A percentile compares a stretch with the other conserved stretches of the same genome.
Conservation (phyloP, 176 grass and related monocot species). For the Oryza rufipogon region DNA sequence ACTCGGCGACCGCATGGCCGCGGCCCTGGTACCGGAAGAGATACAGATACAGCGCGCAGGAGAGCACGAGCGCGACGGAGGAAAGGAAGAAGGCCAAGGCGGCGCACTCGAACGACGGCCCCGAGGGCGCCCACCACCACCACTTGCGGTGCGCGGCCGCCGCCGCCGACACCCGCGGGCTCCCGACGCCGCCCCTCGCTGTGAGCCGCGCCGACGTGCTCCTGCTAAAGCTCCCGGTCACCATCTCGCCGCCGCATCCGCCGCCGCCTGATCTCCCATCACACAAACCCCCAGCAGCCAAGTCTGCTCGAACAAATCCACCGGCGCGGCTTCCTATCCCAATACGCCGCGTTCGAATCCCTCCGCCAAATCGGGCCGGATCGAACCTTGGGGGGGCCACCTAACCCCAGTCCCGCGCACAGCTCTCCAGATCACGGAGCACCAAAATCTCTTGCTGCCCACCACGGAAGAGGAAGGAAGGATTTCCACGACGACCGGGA, state of each 20-base stretch:
- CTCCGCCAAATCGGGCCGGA: not conserved
- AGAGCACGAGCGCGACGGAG: slow-evolving; percentile 53
- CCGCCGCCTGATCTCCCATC: slow-evolving; percentile 45
- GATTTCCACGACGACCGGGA: not conserved
- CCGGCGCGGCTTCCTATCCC: no score
- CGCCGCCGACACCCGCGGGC: slow-evolving; percentile 51
- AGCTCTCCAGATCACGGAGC: slow-evolving; percentile 4
- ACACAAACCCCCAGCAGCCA: slow-evolving; percentile 16
- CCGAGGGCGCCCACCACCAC: slow-evolving; percentile 54
- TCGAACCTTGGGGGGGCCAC: not conserved
- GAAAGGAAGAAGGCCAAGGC: slow-evolving; percentile 63
- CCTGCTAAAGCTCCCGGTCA: slow-evolving; percentile 62
- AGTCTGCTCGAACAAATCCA: slow-evolving; percentile 16
- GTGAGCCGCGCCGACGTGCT: slow-evolving; percentile 64
- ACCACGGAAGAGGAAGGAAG: no score
- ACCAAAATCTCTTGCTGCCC: not conserved
- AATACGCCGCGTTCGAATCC: not conserved
- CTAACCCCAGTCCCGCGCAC: not conserved
- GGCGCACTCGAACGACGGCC: slow-evolving; percentile 52
- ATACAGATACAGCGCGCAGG: slow-evolving; percentile 65
- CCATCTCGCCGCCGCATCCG: slow-evolving; percentile 46
- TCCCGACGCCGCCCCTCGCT: slow-evolving; percentile 56
- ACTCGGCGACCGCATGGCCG: slow-evolving; percentile 43
- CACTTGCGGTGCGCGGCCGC: slow-evolving; percentile 61
- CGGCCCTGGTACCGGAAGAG: slow-evolving; percentile 61